Percentiles rank a stretch among this genome's conserved stretches.
Evolutionary conservation across 2,329 filamentous ascomycete genomes (phyloP).

Genomic region (Neopestalotiopsis sp.): DNA sequence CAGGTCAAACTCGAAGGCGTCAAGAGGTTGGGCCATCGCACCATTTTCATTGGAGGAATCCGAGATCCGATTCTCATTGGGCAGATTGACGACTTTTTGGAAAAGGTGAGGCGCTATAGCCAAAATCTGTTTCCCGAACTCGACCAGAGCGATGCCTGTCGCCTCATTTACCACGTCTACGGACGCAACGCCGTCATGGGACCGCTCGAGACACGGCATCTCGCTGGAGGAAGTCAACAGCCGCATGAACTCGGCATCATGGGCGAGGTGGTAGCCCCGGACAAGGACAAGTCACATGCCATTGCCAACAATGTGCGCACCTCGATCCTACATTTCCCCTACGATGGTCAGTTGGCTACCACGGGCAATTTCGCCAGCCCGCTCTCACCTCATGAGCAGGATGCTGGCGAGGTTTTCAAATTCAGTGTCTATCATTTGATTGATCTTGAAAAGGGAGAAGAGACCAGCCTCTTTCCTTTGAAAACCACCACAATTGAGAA

Average conservation of each 20-base stretch:
- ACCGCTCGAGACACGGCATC: conserved; percentile 26
- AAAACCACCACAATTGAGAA: neutral
- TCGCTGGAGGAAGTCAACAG: neutral
- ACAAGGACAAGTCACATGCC: conserved; percentile 33
- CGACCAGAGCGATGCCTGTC: conserved; percentile 18
- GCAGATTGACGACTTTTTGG: conserved; percentile 37
- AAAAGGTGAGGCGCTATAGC: conserved; percentile 30
- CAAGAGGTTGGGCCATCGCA: conserved; percentile 39
- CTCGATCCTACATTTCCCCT: conserved; percentile 37
- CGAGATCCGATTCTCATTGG: conserved; percentile 44
- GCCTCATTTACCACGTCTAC: conserved; percentile 37
- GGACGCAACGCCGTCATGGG: conserved; percentile 39
- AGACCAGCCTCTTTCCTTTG: conserved; percentile 19
- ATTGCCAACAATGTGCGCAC: conserved; percentile 22
- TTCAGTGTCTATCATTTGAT: conserved; percentile 45
- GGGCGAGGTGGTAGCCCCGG: conserved; percentile 41
- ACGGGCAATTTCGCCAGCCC: conserved; percentile 43
- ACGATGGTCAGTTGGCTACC: conserved; percentile 42
- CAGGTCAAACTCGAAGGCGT: conserved; percentile 47
- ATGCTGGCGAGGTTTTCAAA: conserved; percentile 33
- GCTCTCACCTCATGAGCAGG: conserved; percentile 36
- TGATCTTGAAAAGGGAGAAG: conserved; percentile 21
- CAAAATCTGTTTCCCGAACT: conserved; percentile 20
- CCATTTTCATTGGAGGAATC: conserved; percentile 43
- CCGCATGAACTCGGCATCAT: conserved; percentile 40